Evolutionary conservation across 73 alveolate genomes (phyloP), one percentile per base, ranked within the genome.

Genomic region (Halteria grandinella): DNA sequence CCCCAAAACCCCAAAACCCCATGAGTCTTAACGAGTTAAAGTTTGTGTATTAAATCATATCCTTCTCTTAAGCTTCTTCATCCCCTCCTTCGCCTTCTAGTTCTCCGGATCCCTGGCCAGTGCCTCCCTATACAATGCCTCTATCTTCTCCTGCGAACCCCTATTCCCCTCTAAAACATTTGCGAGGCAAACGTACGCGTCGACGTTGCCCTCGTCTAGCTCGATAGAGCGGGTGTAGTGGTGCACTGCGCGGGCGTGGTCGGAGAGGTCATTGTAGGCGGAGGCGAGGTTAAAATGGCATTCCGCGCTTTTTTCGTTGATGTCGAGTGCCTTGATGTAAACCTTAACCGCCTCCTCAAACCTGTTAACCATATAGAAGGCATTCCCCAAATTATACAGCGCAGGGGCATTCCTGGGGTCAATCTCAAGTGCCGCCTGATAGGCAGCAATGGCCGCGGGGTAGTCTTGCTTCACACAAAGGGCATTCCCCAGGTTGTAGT

Each of bases 401-500:
- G 95, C 95, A 3, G 95, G 86, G 21, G 90, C 89, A 66, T 88
- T 88, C 37, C 62, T 71, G 24, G 78, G 85, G 59, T 88, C 92
- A 14, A 82, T 25, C 18, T 81, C 80, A 21, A 88, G 31, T 8
- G 92, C 88, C 0, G 60, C 33, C 60, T 51, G 40, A 44, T 63
- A 88, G 53, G 87, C 47, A 25, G 36, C 55, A 20, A 80, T 66
- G 18, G 95, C 95, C 1, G 73, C 47, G 27, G 48, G 74, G 39
- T 75, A 88, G 40, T 88, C 89, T 15, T 79, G 32, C 33, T 75
- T 57, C 1, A 82, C 87, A 43, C 95, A 88, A 0, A 69, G 75
- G 21, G 95, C 95, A 69, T 88, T 88, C 11, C 95, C 95, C 0
- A 88, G 73, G 44, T 88, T 88, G 36, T 88, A 88, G 70, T 41